phyloP scores from a whole-genome alignment of 495 filamentous ascomycete genomes.

The Hypoxylon cercidicola region DNA sequence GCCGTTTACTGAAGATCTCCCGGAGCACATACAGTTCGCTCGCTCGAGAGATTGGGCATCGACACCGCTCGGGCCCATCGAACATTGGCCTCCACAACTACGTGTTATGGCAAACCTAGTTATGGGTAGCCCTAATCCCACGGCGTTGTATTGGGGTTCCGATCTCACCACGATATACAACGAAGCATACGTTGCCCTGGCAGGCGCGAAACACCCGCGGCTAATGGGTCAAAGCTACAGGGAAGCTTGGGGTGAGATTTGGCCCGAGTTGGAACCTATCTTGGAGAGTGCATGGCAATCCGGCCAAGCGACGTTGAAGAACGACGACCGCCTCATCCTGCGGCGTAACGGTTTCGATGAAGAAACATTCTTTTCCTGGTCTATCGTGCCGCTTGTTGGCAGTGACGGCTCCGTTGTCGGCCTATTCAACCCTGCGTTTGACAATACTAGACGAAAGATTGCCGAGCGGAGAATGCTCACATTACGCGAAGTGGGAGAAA shows the following conservation, averaged over 20 bases:
- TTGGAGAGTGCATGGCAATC: conserved; percentile 66
- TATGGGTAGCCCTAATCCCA: conserved; percentile 77
- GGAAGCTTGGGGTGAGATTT: conserved; percentile 74
- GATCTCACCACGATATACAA: conserved; percentile 77
- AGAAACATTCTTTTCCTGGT: conserved; percentile 77
- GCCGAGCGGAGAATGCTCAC: conserved; percentile 74
- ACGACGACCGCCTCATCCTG: conserved; percentile 75
- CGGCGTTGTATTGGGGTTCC: conserved; percentile 77
- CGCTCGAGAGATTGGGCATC: conserved; percentile 71
- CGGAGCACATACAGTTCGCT: conserved; percentile 72
- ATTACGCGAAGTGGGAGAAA: conserved; percentile 74
- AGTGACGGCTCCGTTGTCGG: conserved; percentile 69
- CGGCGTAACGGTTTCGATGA: conserved; percentile 69
- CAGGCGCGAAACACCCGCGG: conserved; percentile 73
- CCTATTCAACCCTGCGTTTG: conserved; percentile 75
- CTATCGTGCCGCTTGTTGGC: conserved; percentile 73
- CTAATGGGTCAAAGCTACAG: conserved; percentile 74
- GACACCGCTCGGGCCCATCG: conserved; percentile 72
- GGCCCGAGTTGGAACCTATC: conserved; percentile 68
- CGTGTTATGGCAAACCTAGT: conserved; percentile 73
- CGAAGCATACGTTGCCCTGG: conserved; percentile 74
- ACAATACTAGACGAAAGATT: conserved; percentile 72
- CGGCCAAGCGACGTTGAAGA: conserved; percentile 77
- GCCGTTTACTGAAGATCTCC: conserved; percentile 64
- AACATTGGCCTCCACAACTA: conserved; percentile 69